phyloP scores from a whole-genome alignment of 768 basidiomycete genomes.

The Phaffia tasmanica region DNA sequence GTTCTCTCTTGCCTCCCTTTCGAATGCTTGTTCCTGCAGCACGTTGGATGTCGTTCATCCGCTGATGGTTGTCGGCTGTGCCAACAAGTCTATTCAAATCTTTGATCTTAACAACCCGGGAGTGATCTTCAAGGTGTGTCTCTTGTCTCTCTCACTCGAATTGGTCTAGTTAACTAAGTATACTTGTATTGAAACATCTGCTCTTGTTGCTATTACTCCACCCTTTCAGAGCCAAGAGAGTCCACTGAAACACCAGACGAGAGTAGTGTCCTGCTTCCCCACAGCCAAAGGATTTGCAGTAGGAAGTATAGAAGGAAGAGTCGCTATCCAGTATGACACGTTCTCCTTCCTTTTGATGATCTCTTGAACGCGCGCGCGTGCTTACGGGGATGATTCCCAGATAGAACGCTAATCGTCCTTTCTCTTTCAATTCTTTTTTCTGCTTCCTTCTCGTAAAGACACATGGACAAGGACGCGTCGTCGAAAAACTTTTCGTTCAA shows the following conservation, averaged over 20 bases:
- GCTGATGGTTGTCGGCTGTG: conserved; percentile 13
- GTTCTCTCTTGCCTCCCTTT: too few relatives aligned
- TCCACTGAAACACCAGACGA: conserved; percentile 44
- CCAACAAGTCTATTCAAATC: conserved; percentile 7
- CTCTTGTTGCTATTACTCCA: conserved; percentile 39
- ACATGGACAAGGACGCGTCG: not conserved
- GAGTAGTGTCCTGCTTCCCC: conserved; percentile 38
- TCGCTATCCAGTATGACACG: conserved; percentile 7
- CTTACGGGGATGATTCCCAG: conserved; percentile 33
- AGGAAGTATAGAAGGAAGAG: conserved; percentile 44
- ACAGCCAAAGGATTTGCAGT: conserved; percentile 49
- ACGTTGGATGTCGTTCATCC: conserved; percentile 12
- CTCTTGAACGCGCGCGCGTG: not conserved
- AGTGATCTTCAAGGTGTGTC: conserved; percentile 16
- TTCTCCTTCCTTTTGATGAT: not conserved
- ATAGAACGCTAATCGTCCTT: conserved; percentile 40
- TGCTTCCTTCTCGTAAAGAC: conserved; percentile 8
- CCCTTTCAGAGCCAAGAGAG: conserved; percentile 45
- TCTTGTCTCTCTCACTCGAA: too few relatives aligned
- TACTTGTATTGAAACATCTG: not conserved
- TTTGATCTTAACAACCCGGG: conserved; percentile 18
- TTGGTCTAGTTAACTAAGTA: too few relatives aligned
- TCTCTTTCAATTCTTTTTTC: conserved; percentile 32
- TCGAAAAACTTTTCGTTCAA: conserved; percentile 17
- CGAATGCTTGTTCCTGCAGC: not conserved